Percentiles rank a stretch among this genome's conserved stretches.
Conservation (phyloP, 2,329 filamentous ascomycete genomes). For the Biscogniauxia marginata region DNA sequence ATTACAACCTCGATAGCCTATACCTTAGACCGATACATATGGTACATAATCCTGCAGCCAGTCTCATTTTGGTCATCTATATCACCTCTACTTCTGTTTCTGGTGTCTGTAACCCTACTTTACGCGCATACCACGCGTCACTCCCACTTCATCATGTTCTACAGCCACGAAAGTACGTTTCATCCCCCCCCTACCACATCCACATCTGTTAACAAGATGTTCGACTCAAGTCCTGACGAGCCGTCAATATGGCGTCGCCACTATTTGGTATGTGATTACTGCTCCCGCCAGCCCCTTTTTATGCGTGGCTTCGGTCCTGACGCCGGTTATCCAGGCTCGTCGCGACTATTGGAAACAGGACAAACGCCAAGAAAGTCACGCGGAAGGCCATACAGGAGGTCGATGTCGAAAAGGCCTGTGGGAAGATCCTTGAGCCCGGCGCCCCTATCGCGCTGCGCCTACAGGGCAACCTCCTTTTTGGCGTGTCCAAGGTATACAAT, state of each 20-base stretch:
- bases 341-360: constrained; percentile 78
- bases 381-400: constrained; percentile 87
- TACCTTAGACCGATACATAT: too few relatives aligned
- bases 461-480: constrained; percentile 84
- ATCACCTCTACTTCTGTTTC: too few relatives aligned
- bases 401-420: constrained; percentile 80
- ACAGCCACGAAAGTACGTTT: constrained; percentile 84
- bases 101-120: too few relatives aligned
- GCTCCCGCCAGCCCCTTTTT: neutral
- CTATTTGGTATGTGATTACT: constrained; percentile 70
- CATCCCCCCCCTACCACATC: neutral
- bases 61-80: too few relatives aligned
- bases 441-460: constrained; percentile 87
- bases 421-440: constrained; percentile 77
- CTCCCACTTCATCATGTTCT: constrained; percentile 79
- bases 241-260: constrained; percentile 87
- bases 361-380: constrained; percentile 69
- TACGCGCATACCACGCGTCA: too few relatives aligned
- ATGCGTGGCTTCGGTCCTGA: neutral
- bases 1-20: too few relatives aligned
- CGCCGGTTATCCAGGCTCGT: constrained; percentile 65
- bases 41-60: too few relatives aligned
- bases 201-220: neutral
- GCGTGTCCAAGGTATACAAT: constrained; percentile 78
- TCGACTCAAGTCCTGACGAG: constrained; percentile 67